Evolutionary conservation across 2,329 filamentous ascomycete genomes (phyloP).

Genomic region (Cadophora sp.): DNA sequence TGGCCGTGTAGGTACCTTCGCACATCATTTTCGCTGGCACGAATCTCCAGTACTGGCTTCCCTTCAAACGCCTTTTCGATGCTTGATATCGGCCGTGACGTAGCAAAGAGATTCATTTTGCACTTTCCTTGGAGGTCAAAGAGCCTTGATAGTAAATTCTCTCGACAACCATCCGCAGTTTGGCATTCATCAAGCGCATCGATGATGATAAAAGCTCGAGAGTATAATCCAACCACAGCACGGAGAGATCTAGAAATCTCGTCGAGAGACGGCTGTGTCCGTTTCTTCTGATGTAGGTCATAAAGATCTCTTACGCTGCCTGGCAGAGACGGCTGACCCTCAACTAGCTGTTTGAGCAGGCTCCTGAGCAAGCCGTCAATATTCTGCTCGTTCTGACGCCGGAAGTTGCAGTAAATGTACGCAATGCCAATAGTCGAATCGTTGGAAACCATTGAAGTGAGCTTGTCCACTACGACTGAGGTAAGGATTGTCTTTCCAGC

Average conservation of each 20-base stretch:
- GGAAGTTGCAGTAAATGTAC: slow-evolving; percentile 39
- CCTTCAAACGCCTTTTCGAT: slow-evolving; percentile 37
- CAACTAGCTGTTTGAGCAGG: slow-evolving; percentile 48
- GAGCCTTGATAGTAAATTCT: no score
- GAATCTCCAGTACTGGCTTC: slow-evolving; percentile 46
- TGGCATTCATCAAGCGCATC: no score
- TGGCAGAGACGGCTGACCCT: no score
- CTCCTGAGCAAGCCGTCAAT: slow-evolving; percentile 37
- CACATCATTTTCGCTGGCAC: slow-evolving; percentile 44
- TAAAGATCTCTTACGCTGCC: slow-evolving; percentile 34
- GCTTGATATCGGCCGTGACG: slow-evolving; percentile 43
- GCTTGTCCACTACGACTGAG: no score
- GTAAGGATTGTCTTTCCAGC: slow-evolving; percentile 54
- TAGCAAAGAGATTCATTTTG: slow-evolving; percentile 45
- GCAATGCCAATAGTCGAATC: slow-evolving; percentile 33
- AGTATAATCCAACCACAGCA: no score
- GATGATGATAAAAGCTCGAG: no score
- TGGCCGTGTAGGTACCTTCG: slow-evolving; percentile 39
- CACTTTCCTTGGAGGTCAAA: slow-evolving; percentile 17
- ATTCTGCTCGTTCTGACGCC: slow-evolving; percentile 39
- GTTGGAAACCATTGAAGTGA: neutral
- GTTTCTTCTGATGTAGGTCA: no score
- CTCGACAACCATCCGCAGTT: no score
- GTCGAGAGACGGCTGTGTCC: no score
- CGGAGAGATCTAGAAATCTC: no score